Evolutionary conservation across 345 rosid genomes (phyloP).

Genomic region (Gossypium turneri): DNA sequence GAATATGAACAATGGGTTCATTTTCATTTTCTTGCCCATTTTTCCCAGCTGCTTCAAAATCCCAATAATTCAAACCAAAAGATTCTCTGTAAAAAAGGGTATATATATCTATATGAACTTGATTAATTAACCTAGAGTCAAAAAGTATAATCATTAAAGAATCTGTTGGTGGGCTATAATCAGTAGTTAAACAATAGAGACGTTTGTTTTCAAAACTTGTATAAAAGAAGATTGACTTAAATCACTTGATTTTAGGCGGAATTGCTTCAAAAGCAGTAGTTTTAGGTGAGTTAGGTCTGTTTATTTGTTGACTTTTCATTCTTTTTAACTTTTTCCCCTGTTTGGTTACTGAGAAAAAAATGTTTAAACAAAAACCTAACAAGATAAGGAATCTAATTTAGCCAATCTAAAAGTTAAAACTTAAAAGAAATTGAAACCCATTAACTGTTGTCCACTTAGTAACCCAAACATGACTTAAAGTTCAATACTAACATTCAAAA

Average conservation of each 20-base stretch:
- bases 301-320: conserved; percentile 27
- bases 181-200: not conserved
- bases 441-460: too few species aligned
- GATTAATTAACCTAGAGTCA: not conserved
- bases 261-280: conserved; percentile 25
- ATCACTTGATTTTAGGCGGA: not conserved
- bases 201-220: not conserved
- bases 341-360: conserved; percentile 27
- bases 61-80: not conserved
- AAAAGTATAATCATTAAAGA: conserved; percentile 10
- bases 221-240: not conserved
- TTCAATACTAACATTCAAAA: not conserved
- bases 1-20: conserved; percentile 28
- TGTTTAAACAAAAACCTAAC: not conserved
- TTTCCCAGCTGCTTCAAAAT: conserved; percentile 4
- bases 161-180: not conserved
- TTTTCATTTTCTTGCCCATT: conserved; percentile 28
- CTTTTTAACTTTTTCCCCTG: conserved; percentile 17
- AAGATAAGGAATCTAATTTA: not conserved
- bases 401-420: too few species aligned
- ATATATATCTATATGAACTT: conserved; percentile 19
- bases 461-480: not conserved
- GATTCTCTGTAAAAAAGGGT: not conserved
- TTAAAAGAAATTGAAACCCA: too few species aligned
- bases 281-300: conserved; percentile 23